Conservation (phyloP, 176 grass and related monocot species). For the Carex kokanica region DNA sequence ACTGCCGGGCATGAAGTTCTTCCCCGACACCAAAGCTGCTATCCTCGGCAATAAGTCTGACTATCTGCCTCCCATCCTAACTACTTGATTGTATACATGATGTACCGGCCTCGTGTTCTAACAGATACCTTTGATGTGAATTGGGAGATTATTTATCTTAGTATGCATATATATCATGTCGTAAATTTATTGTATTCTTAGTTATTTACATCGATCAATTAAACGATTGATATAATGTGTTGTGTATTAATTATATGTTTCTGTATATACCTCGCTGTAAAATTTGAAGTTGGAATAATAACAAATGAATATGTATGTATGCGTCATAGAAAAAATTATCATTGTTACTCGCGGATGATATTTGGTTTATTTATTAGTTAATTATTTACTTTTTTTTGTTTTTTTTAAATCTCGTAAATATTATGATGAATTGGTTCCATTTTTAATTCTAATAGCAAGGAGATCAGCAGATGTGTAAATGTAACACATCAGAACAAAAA, state of each 20-base stretch:
- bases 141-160: background rate
- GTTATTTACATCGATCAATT: background rate
- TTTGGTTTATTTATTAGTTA: background rate
- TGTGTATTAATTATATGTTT: background rate
- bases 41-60: constrained; percentile 72
- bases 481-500: no score
- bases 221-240: background rate
- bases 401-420: background rate
- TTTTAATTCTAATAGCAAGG: background rate
- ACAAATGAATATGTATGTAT: background rate
- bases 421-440: background rate
- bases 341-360: background rate
- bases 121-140: background rate
- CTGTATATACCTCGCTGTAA: background rate
- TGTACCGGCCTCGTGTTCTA: background rate
- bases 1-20: constrained; percentile 53
- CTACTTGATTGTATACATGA: constrained; percentile 29
- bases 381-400: background rate
- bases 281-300: background rate
- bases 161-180: background rate
- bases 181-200: background rate
- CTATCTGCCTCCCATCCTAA: constrained; percentile 73
- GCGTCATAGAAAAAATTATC: background rate
- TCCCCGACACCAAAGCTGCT: constrained; percentile 62
- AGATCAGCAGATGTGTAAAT: no score